Conservation (phyloP, 805 yeast genomes). For the Tetrapisispora phaffii region DNA sequence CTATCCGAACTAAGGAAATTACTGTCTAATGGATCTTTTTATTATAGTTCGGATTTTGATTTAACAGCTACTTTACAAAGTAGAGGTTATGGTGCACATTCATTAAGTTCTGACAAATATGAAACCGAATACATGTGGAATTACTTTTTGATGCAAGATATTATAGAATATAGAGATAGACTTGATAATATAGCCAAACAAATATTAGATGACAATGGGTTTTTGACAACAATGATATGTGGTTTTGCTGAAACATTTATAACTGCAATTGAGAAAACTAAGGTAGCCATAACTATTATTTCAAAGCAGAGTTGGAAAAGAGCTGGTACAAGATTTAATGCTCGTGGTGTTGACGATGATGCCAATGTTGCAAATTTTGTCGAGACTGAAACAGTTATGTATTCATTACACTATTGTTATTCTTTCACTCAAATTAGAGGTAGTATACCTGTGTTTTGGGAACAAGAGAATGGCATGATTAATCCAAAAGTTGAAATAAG, state of each 20-base stretch:
- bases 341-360: conserved; percentile 90
- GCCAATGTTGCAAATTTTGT: conserved; percentile 94
- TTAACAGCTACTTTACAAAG: conserved; percentile 76
- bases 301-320: conserved; percentile 92
- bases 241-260: conserved; percentile 83
- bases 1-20: conserved; percentile 71
- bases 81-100: conserved; percentile 45
- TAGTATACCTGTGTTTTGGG: conserved; percentile 94
- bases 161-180: conserved; percentile 61
- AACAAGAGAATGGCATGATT: conserved; percentile 82
- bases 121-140: conserved; percentile 96
- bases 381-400: conserved; percentile 77
- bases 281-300: conserved; percentile 57
- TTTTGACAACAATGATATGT: conserved; percentile 82
- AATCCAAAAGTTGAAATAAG: conserved; percentile 83
- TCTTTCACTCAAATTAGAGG: conserved; percentile 87
- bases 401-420: conserved; percentile 45
- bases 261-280: conserved; percentile 30
- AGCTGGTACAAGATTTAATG: conserved; percentile 92
- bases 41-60: conserved; percentile 87
- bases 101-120: conserved; percentile 45
- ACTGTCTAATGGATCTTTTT: conserved; percentile 79
- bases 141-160: conserved; percentile 74
- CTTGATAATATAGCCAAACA: conserved; percentile 49
- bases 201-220: conserved; percentile 62